phyloP scores from a whole-genome alignment of 2,329 filamentous ascomycete genomes.

The Botrytis squamosa region DNA sequence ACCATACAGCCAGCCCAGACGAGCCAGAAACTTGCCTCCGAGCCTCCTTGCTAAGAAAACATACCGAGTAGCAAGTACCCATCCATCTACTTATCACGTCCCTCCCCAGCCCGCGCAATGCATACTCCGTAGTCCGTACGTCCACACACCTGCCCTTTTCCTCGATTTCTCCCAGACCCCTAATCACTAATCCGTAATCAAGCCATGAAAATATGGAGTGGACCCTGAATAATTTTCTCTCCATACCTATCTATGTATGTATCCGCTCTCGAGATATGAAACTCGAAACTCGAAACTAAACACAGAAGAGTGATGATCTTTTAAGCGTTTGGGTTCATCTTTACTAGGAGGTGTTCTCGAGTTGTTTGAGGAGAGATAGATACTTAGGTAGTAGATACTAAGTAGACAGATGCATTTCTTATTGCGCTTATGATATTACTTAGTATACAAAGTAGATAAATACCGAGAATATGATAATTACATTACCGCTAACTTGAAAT shows the following conservation, averaged over 20 bases:
- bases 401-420: too few relatives aligned
- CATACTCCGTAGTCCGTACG: not conserved
- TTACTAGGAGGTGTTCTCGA: not conserved
- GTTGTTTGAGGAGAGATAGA: not conserved
- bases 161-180: not conserved
- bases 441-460: too few relatives aligned
- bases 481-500: too few relatives aligned
- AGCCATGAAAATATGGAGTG: not conserved
- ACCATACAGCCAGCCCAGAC: not conserved
- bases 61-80: too few relatives aligned
- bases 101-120: not conserved
- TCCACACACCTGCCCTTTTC: not conserved
- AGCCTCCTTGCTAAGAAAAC: too few relatives aligned
- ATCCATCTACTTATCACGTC: too few relatives aligned
- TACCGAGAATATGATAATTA: too few relatives aligned
- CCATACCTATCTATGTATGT: not conserved
- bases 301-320: not conserved
- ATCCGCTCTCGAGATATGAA: not conserved
- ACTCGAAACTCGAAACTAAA: not conserved
- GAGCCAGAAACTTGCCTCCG: too few relatives aligned
- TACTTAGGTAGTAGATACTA: too few relatives aligned
- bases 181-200: not conserved
- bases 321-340: not conserved
- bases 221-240: not conserved
- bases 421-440: too few relatives aligned